These are phyloP conservation scores for Mycena alexandri DNA, from an alignment of 768 basidiomycete species.

Conservation along the genomic window DNA sequence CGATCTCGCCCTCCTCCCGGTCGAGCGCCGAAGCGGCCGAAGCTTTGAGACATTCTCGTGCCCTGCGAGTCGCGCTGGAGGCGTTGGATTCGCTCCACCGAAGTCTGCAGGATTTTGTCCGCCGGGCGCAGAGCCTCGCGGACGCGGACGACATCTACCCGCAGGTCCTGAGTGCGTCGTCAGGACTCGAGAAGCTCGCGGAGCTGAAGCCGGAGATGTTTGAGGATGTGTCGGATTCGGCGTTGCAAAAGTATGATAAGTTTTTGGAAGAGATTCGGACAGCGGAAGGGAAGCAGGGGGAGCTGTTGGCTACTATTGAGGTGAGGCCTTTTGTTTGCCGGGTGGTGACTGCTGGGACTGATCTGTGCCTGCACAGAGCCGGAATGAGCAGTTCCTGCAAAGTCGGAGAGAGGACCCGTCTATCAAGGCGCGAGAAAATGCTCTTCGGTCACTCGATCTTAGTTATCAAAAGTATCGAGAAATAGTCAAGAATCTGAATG, in stretches of 20 bases:
- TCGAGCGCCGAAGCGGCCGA: slow-evolving; percentile 56
- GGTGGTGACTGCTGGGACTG: not conserved
- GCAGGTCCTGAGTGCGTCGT: slow-evolving; percentile 74
- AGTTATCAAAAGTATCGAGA: slow-evolving; percentile 92
- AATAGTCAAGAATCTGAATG: slow-evolving; percentile 85
- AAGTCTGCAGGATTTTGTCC: slow-evolving; percentile 70
- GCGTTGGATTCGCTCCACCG: slow-evolving; percentile 79
- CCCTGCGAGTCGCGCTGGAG: slow-evolving; percentile 81
- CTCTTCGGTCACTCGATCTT: slow-evolving; percentile 84
- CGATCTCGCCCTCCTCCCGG: slow-evolving; percentile 49
- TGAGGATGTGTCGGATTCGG: slow-evolving; percentile 83
- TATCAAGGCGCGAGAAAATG: slow-evolving; percentile 84
- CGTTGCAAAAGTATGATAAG: slow-evolving; percentile 85
- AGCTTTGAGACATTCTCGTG: slow-evolving; percentile 75
- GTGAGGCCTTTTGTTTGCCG: slow-evolving; percentile 52
- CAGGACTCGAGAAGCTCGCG: slow-evolving; percentile 72
- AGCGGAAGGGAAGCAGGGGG: slow-evolving; percentile 71
- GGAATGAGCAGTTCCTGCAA: slow-evolving; percentile 78
- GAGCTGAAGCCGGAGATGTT: slow-evolving; percentile 90
- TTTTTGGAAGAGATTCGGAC: slow-evolving; percentile 72
- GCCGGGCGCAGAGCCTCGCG: slow-evolving; percentile 71
- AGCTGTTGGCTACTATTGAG: slow-evolving; percentile 75
- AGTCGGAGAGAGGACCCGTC: slow-evolving; percentile 83
- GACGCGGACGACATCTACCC: slow-evolving; percentile 80
- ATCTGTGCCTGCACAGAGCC: slow-evolving; percentile 52